Conservation (phyloP, 768 basidiomycete species). For the Russula foetens region DNA sequence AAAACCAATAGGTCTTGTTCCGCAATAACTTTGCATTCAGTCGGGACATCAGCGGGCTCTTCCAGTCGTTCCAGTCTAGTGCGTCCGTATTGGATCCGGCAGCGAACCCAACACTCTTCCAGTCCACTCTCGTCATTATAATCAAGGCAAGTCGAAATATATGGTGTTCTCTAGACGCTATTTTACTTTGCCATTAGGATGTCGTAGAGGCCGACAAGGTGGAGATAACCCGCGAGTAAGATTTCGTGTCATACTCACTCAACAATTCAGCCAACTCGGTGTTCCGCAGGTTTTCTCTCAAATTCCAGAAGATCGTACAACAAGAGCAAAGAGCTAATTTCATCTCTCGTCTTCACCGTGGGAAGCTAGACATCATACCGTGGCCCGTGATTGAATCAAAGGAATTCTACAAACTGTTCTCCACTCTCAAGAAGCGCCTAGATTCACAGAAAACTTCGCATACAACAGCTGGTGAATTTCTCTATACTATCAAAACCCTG, state of each 20-base stretch:
- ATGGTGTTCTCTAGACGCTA: neutral
- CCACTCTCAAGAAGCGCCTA: slow-evolving; percentile 36
- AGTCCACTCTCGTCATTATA: slow-evolving; percentile 50
- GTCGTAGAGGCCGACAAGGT: slow-evolving; percentile 53
- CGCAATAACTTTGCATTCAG: slow-evolving; percentile 59
- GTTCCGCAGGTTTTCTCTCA: slow-evolving; percentile 40
- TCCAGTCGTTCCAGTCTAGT: slow-evolving; percentile 55
- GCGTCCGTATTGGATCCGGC: slow-evolving; percentile 49
- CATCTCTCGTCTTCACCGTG: slow-evolving; percentile 50
- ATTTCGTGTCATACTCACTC: neutral
- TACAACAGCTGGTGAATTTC: slow-evolving; percentile 43
- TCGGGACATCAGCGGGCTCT: slow-evolving; percentile 51
- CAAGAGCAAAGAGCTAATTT: slow-evolving; percentile 56
- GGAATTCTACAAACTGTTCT: slow-evolving; percentile 52
- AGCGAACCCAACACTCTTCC: slow-evolving; percentile 50
- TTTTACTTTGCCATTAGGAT: slow-evolving; percentile 34
- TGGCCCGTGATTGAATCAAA: slow-evolving; percentile 62
- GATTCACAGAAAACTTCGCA: slow-evolving; percentile 45
- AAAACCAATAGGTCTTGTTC: slow-evolving; percentile 47
- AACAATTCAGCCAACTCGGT: neutral
- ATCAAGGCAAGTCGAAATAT: slow-evolving; percentile 39
- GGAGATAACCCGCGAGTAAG: slow-evolving; percentile 53
- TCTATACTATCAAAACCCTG: slow-evolving; percentile 49
- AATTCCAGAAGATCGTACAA: slow-evolving; percentile 55
- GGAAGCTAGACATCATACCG: slow-evolving; percentile 48